Conservation (phyloP, 495 filamentous ascomycete genomes). For the Penicillium maclennaniae region DNA sequence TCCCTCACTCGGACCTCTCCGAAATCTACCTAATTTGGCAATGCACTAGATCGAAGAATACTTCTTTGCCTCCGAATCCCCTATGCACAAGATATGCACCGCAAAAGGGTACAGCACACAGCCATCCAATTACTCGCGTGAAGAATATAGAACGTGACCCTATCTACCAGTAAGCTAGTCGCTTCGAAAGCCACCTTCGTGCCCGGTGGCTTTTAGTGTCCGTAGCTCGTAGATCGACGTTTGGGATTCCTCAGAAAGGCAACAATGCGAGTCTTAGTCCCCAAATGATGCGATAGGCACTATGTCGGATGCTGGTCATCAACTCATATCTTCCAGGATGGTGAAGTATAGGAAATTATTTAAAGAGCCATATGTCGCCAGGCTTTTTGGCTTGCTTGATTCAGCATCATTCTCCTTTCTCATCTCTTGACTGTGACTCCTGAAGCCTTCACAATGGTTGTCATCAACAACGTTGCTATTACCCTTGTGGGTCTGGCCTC, state of each 20-base stretch:
- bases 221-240: conserved; percentile 5
- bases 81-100: not conserved
- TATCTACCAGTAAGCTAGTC: not conserved
- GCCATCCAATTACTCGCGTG: not conserved
- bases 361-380: conserved; percentile 6
- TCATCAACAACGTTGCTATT: conserved; percentile 29
- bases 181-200: not conserved
- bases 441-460: conserved; percentile 28
- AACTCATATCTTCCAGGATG: not conserved
- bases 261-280: conserved; percentile 1
- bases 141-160: not conserved
- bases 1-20: not conserved
- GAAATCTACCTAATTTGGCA: not conserved
- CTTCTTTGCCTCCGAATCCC: not conserved
- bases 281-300: not conserved
- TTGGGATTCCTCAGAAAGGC: conserved; percentile 1
- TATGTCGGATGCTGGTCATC: not conserved
- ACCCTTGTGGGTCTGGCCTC: conserved; percentile 26
- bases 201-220: not conserved
- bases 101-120: not conserved
- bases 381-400: not conserved
- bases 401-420: conserved; percentile 2
- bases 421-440: not conserved
- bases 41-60: not conserved
- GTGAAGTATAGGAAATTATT: conserved; percentile 2